Evolutionary conservation across 1,284 basidiomycete species (phyloP).

Genomic region (Bondarzewia mesenterica): DNA sequence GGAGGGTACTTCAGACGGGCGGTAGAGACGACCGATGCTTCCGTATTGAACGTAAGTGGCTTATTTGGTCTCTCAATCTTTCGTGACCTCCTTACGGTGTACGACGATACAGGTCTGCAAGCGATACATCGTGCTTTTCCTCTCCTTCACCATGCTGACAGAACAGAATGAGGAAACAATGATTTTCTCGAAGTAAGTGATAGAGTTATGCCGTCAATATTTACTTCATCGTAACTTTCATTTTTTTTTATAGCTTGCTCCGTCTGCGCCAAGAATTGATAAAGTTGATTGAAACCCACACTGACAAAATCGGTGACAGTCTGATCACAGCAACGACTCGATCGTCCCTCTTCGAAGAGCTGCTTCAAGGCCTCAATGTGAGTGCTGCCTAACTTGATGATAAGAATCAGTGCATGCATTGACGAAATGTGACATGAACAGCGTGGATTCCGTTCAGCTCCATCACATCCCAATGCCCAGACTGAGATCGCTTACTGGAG

Average conservation of each 20-base stretch:
- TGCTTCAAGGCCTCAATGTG: constrained; percentile 76
- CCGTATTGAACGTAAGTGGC: constrained; percentile 50
- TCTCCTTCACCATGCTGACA: constrained; percentile 71
- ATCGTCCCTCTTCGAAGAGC: constrained; percentile 64
- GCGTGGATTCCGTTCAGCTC: constrained; percentile 25
- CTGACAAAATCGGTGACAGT: constrained; percentile 57
- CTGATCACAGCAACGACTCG: constrained; percentile 61
- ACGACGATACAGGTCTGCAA: constrained; percentile 38
- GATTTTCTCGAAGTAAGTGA: constrained; percentile 82
- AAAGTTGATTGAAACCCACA: constrained; percentile 70
- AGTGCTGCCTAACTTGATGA: constrained; percentile 22
- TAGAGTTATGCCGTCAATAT: background rate
- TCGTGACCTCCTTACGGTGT: background rate
- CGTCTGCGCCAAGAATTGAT: constrained; percentile 82
- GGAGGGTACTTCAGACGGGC: constrained; percentile 57
- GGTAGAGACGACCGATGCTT: constrained; percentile 58
- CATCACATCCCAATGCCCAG: constrained; percentile 48
- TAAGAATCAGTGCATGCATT: background rate
- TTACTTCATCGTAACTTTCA: background rate
- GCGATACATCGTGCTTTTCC: constrained; percentile 74
- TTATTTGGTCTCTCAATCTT: background rate
- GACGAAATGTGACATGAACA: constrained; percentile 1
- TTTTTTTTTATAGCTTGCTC: constrained; percentile 49
- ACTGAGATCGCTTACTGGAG: constrained; percentile 51
- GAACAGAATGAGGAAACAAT: constrained; percentile 85